phyloP scores from a whole-genome alignment of 495 filamentous ascomycete genomes.

The Amniculicola lignicola region DNA sequence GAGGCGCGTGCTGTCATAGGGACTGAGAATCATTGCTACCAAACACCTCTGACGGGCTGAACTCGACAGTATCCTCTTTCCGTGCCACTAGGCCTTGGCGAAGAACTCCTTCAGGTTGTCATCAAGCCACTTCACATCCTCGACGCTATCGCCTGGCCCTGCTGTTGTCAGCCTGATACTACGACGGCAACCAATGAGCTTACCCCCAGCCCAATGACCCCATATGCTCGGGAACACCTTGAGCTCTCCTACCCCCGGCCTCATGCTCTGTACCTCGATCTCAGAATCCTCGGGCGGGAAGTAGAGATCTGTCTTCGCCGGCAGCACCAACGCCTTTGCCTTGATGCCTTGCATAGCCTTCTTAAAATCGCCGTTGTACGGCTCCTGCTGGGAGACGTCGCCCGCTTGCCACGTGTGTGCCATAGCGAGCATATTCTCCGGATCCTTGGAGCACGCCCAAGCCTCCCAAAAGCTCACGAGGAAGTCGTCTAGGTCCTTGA shows the following conservation, averaged over 20 bases:
- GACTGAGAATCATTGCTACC: too few species aligned
- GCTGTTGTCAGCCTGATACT: not conserved
- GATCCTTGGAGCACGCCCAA: slow-evolving; percentile 68
- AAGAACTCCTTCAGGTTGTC: slow-evolving; percentile 55
- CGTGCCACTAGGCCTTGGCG: slow-evolving; percentile 9
- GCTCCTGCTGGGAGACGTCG: slow-evolving; percentile 60
- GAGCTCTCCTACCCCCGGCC: slow-evolving; percentile 56
- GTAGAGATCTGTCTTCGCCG: slow-evolving; percentile 67
- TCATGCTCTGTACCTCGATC: slow-evolving; percentile 64
- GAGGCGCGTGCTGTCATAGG: too few species aligned
- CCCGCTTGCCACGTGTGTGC: slow-evolving; percentile 71
- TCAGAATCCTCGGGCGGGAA: slow-evolving; percentile 72
- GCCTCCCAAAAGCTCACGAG: slow-evolving; percentile 69
- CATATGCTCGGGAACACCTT: slow-evolving; percentile 61
- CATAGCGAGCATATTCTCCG: slow-evolving; percentile 66
- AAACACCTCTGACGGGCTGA: too few species aligned
- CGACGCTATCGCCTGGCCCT: slow-evolving; percentile 60
- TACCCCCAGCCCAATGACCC: slow-evolving; percentile 55
- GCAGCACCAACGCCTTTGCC: slow-evolving; percentile 63
- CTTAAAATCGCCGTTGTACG: slow-evolving; percentile 63
- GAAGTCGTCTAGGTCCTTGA: slow-evolving; percentile 63
- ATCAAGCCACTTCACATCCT: slow-evolving; percentile 67
- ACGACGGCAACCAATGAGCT: not conserved
- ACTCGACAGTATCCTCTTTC: too few species aligned
- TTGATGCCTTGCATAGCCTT: slow-evolving; percentile 65